Base-by-base conservation (phyloP, 345 rosid genomes). In the Hypericum androsaemum region DNA sequence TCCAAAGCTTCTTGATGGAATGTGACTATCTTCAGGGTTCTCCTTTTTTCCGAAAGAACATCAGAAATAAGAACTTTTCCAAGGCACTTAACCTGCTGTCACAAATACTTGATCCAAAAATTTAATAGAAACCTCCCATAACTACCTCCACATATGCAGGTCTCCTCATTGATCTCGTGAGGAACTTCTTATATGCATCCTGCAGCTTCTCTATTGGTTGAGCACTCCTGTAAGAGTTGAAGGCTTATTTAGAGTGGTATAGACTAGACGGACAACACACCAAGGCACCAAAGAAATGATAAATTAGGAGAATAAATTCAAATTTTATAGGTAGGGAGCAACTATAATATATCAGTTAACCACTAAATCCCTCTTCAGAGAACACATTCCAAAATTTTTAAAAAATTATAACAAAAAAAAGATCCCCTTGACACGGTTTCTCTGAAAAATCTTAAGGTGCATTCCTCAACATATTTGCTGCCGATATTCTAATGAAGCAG, bases 1-100 rank as follows among this genome's bases (percentile, higher is more conserved):
- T 57, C 98, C 96, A 64, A 90, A 90, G 70, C 85, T 86, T 66
- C 95, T 69, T 15, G 56, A 61, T 37, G 83, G 82, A 22, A 72
- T 52, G 17, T 70, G 58, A 66, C 64, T 67, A 65, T 79, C 94
- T 64, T 63, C 75, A 0, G 65, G 39, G 42, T 72, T 84, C 64
- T 84, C 81, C 81, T 80, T 32, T 6, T 47, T 10, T 57, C 59
- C 44, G 15, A 12, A 15, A 52, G 15, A 51, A 7, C n/a, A n/a
- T 7, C 56, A 22, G 60, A 16, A 54, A 52, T 49, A 15, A 52
- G 15, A 51, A 7, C n/a, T 7, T 7, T 22, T 22, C 32, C 32
- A 22, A 22, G 4, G 4, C 32, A 22, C 32, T 22, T 22, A 22
- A 22, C 6, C 14, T 22, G 32, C 32, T 22, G 32, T 22, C 32